These are phyloP conservation scores for Phytophthora litchii DNA, from an alignment of 352 stramenopile genomes.

Conservation along the genomic window DNA sequence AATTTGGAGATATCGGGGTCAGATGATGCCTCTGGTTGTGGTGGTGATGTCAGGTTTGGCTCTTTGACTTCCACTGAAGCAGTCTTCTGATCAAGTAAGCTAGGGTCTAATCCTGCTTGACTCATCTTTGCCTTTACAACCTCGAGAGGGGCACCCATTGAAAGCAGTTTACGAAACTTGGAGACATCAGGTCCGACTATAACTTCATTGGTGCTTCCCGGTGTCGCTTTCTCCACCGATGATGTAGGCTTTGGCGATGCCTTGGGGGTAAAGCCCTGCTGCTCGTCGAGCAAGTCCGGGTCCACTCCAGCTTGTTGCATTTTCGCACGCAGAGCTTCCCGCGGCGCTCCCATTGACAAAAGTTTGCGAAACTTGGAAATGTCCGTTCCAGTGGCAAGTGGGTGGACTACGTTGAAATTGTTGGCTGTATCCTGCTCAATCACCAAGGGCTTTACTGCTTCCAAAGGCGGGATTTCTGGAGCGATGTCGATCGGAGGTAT, in stretches of 20 bases:
- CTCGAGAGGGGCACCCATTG: conserved; percentile 76
- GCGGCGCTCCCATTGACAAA: conserved; percentile 81
- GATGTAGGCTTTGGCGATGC: conserved; percentile 16
- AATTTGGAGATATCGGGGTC: conserved; percentile 54
- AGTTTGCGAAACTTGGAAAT: conserved; percentile 94
- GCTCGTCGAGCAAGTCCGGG: conserved; percentile 62
- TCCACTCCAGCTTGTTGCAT: conserved; percentile 81
- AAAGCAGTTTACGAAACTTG: conserved; percentile 92
- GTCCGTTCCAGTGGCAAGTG: conserved; percentile 32
- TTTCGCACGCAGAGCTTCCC: conserved; percentile 77
- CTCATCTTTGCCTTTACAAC: conserved; percentile 74
- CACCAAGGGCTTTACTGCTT: conserved; percentile 20
- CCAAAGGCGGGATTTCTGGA: conserved; percentile 5
- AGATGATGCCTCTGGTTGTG: conserved; percentile 1
- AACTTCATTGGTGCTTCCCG: not conserved
- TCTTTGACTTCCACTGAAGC: conserved; percentile 15
- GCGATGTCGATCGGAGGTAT: conserved; percentile 33
- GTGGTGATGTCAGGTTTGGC: conserved; percentile 38
- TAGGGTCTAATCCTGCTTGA: conserved; percentile 63
- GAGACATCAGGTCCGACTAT: conserved; percentile 37
- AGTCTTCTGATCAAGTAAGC: conserved; percentile 47
- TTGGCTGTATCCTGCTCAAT: conserved; percentile 14
- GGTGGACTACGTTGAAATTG: conserved; percentile 5
- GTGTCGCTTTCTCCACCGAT: conserved; percentile 1
- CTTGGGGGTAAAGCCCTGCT: conserved; percentile 44